Evolutionary conservation across 2,329 filamentous ascomycete species (phyloP).

Genomic region (Knufia petricola): DNA sequence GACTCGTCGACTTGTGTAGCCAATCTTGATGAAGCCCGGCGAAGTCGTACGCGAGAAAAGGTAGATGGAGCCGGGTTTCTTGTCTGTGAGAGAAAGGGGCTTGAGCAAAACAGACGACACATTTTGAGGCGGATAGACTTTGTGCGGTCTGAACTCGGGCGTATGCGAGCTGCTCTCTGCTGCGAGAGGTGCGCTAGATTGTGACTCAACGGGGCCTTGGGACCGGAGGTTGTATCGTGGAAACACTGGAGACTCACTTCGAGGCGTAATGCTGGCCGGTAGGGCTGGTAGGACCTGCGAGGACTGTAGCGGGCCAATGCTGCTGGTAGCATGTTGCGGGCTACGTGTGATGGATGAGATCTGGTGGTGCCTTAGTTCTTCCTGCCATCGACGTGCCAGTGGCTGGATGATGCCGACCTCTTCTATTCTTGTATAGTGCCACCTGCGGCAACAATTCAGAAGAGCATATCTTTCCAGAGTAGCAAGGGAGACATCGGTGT

Average conservation of each 20-base stretch:
- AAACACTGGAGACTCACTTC: not conserved
- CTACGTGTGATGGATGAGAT: not conserved
- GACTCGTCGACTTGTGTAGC: not conserved
- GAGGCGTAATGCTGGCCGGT: not conserved
- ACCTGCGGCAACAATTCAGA: not conserved
- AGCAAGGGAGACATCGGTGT: not conserved
- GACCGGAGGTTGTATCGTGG: conserved; percentile 2
- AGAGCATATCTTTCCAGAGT: not conserved
- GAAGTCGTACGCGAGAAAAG: not conserved
- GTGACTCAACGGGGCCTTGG: not conserved
- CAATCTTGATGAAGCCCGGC: conserved; percentile 9
- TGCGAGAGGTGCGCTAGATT: not conserved
- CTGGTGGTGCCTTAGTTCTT: not conserved
- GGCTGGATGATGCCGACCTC: not conserved
- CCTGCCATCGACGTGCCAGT: not conserved
- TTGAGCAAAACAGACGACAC: not conserved
- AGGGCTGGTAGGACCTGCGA: not conserved
- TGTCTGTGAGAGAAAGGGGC: not conserved
- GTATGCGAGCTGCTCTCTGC: not conserved
- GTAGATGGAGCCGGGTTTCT: conserved; percentile 7
- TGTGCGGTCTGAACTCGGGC: not conserved
- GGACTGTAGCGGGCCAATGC: no score
- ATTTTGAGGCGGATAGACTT: not conserved
- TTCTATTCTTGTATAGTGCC: not conserved
- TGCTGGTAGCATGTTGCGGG: not conserved